Evolutionary conservation across 179 eudicot species (phyloP).

Genomic region (Carnegiea gigantea): DNA sequence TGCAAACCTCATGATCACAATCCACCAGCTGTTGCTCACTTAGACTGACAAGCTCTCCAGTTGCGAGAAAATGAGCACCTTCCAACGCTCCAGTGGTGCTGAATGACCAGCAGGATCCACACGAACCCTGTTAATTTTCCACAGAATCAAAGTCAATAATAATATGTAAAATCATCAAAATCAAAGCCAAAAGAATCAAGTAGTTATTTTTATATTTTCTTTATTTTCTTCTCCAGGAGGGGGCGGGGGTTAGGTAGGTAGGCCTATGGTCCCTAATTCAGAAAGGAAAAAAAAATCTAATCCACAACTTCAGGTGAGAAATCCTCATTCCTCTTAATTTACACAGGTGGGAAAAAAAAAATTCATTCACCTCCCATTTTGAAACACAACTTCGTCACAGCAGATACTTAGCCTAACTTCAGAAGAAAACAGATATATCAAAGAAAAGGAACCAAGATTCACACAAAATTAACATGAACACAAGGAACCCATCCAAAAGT

Average conservation of each 20-base stretch:
- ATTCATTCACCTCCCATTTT: background rate
- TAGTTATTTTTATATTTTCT: background rate
- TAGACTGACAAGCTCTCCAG: constrained; percentile 79
- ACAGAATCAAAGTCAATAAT: constrained; percentile 1
- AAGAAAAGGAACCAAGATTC: background rate
- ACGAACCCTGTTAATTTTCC: constrained; percentile 53
- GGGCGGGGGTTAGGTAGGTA: background rate
- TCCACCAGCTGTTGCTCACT: constrained; percentile 94
- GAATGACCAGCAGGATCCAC: constrained; percentile 96
- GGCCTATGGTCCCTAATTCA: background rate
- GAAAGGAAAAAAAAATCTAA: background rate
- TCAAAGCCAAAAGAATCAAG: background rate
- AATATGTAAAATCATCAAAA: background rate
- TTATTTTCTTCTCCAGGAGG: background rate
- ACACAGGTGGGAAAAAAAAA: no score
- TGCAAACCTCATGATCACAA: constrained; percentile 86
- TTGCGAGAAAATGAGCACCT: constrained; percentile 81
- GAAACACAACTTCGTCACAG: background rate
- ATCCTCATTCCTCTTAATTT: background rate
- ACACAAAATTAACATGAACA: background rate
- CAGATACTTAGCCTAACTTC: background rate
- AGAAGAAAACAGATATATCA: background rate
- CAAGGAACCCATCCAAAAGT: background rate
- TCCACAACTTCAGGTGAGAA: background rate
- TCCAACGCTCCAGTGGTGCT: constrained; percentile 85